A percentile compares a stretch with the other conserved stretches of the same genome.
Evolutionary conservation across 2,329 filamentous ascomycete genomes (phyloP).

Genomic region (Trichoderma sp.): DNA sequence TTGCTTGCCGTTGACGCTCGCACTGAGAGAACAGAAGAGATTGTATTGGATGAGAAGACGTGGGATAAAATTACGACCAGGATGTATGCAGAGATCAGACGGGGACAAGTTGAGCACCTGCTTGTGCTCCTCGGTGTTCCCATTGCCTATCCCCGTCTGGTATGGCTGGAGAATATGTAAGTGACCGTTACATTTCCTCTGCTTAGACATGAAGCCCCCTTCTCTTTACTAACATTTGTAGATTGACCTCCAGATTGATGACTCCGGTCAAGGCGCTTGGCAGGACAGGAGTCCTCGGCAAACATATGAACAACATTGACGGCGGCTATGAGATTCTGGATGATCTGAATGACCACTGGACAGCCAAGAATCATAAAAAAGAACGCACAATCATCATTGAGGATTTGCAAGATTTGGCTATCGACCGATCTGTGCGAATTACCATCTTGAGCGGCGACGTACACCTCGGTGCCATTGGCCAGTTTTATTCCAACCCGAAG

Average conservation of each 20-base stretch:
- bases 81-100: slow-evolving; percentile 74
- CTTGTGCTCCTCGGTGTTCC: slow-evolving; percentile 84
- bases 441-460: slow-evolving; percentile 94
- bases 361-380: slow-evolving; percentile 86
- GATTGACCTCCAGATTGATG: slow-evolving; percentile 79
- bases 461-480: slow-evolving; percentile 85
- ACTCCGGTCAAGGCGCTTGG: slow-evolving; percentile 86
- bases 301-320: slow-evolving; percentile 83
- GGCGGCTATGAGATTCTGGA: slow-evolving; percentile 89
- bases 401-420: slow-evolving; percentile 88
- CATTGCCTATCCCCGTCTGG: slow-evolving; percentile 72
- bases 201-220: no score
- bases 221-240: slow-evolving; percentile 33
- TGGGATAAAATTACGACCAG: slow-evolving; percentile 86
- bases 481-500: slow-evolving; percentile 92
- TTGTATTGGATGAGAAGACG: slow-evolving; percentile 75
- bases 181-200: slow-evolving; percentile 29
- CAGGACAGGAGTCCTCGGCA: slow-evolving; percentile 74
- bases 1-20: slow-evolving; percentile 87
- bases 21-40: slow-evolving; percentile 81
- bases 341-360: slow-evolving; percentile 96
- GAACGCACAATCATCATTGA: slow-evolving; percentile 85
- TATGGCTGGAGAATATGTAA: slow-evolving; percentile 69
- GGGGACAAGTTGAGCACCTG: slow-evolving; percentile 83
- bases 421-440: slow-evolving; percentile 85